Conservation (phyloP, 495 filamentous ascomycete genomes). For the Aspergillus haitiensis region DNA sequence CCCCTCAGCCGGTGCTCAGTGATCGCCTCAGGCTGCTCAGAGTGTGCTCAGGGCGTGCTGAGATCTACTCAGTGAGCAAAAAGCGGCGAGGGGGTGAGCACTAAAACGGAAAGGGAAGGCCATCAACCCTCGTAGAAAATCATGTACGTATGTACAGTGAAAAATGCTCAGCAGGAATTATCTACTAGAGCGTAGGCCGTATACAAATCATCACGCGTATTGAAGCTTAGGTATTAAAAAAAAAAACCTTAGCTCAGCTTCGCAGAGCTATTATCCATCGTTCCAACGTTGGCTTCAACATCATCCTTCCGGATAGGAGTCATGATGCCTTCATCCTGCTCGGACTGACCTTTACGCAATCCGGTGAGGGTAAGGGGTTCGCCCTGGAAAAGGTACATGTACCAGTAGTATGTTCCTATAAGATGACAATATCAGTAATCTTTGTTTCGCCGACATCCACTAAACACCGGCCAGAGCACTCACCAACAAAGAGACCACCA, state of each 20-base stretch:
- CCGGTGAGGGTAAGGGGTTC: slow-evolving; percentile 28
- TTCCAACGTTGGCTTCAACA: slow-evolving; percentile 29
- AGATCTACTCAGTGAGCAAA: slow-evolving; percentile 35
- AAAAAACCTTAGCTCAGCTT: background rate
- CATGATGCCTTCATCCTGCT: slow-evolving; percentile 7
- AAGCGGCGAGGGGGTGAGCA: slow-evolving; percentile 36
- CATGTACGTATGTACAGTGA: too few species aligned
- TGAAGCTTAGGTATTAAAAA: too few species aligned
- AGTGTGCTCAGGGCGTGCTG: slow-evolving; percentile 10
- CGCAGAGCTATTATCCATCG: background rate
- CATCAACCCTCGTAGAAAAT: too few species aligned
- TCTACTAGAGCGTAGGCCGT: too few species aligned
- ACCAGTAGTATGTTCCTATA: slow-evolving; percentile 52
- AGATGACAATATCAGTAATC: slow-evolving; percentile 27
- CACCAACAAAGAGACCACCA: slow-evolving; percentile 50
- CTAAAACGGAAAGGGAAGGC: too few species aligned
- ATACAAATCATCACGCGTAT: too few species aligned
- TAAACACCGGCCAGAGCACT: slow-evolving; percentile 10
- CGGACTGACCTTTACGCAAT: slow-evolving; percentile 13
- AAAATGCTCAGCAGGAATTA: background rate
- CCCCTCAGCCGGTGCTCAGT: too few species aligned
- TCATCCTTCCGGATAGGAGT: slow-evolving; percentile 23
- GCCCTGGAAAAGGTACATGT: slow-evolving; percentile 45
- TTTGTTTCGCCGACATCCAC: background rate
- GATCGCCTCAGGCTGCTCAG: slow-evolving; percentile 14